Conservation (phyloP, 2,329 filamentous ascomycete species). For the Nemania bipapillata region DNA sequence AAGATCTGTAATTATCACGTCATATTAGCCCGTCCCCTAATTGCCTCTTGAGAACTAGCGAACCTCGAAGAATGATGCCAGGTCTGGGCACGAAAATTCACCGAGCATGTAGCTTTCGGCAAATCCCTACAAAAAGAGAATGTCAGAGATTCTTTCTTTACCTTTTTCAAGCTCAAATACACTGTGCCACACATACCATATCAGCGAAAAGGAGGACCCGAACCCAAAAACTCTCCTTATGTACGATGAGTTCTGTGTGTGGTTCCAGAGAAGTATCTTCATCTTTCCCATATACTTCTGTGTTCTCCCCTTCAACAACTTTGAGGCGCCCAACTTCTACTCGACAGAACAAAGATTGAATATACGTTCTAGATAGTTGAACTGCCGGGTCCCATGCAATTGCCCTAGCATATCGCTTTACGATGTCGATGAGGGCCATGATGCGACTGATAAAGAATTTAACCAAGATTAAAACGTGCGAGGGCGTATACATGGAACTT, state of each 20-base stretch:
- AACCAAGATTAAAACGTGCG: no score
- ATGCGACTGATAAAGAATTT: no score
- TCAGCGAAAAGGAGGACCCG: neutral
- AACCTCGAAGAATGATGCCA: neutral
- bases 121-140: neutral
- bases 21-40: neutral
- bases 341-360: neutral
- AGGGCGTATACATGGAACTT: no score
- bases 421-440: neutral
- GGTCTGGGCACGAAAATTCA: neutral
- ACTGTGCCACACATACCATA: neutral
- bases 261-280: neutral
- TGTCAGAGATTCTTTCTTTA: neutral
- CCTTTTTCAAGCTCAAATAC: neutral
- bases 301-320: neutral
- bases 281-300: neutral
- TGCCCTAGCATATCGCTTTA: neutral
- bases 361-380: neutral
- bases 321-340: neutral
- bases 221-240: neutral
- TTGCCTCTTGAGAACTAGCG: neutral
- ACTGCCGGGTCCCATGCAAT: neutral
- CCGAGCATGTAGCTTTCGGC: constrained; percentile 1
- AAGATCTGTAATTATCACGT: neutral
- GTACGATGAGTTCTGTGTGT: neutral